These are phyloP conservation scores for Hortiboletus flavorubellus DNA, from an alignment of 768 basidiomycete species.

Conservation along the genomic window DNA sequence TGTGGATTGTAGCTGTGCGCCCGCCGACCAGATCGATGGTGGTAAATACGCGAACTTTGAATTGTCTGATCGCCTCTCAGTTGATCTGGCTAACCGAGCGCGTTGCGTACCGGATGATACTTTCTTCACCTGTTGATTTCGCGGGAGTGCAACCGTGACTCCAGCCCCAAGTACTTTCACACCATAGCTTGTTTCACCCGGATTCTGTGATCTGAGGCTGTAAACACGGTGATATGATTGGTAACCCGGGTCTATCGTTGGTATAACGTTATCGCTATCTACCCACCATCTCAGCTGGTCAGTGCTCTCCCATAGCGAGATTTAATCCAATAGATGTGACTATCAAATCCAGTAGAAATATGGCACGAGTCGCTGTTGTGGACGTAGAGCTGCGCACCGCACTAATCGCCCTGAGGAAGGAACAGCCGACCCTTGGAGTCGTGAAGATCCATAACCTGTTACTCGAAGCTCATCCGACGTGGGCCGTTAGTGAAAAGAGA, in stretches of 20 bases:
- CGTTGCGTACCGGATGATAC: background rate
- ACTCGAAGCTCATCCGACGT: slow-evolving; percentile 55
- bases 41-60: background rate
- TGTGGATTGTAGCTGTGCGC: background rate
- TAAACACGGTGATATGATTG: too few relatives aligned
- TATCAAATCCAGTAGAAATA: background rate
- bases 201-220: too few relatives aligned
- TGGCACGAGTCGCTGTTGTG: slow-evolving; percentile 17
- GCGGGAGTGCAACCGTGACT: too few relatives aligned
- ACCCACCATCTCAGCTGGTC: background rate
- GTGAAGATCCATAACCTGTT: slow-evolving; percentile 66
- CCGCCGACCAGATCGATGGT: background rate
- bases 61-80: background rate
- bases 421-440: slow-evolving; percentile 65
- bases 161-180: too few relatives aligned
- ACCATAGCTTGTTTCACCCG: too few relatives aligned
- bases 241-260: background rate
- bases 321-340: background rate
- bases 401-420: slow-evolving; percentile 50
- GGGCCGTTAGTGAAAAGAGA: slow-evolving; percentile 84
- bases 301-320: background rate
- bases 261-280: background rate
- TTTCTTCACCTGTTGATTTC: background rate
- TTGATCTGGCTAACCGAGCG: background rate
- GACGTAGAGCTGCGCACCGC: slow-evolving; percentile 63